Evolutionary conservation across 768 basidiomycete species (phyloP), one percentile per base, ranked within the genome.

Genomic region (Rhizopogon vesiculosus): DNA sequence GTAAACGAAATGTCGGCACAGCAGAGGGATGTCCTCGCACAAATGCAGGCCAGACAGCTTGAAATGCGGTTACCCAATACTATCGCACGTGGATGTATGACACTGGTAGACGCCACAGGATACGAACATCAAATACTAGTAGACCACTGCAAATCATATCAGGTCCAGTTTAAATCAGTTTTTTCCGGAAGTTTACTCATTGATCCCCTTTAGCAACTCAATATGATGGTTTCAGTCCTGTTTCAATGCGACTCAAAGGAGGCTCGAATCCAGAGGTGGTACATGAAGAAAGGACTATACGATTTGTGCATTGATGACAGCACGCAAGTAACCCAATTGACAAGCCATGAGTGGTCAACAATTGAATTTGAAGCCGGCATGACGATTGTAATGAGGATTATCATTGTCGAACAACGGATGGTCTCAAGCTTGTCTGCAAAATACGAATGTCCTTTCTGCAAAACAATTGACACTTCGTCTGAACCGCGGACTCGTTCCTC

Each of bases 221-320:
- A 61, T 33, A 54, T 39, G n/a, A 51, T 59, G 56, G 43, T 69
- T 2, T 45, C 39, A 31, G 42, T 62, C 6, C 58, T 62, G 19
- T 29, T 69, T 40, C 40, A 44, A 55, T 31, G 42, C 50, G 59
- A 53, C 59, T 59, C 62, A 2, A 56, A 44, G 7, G 65, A 66
- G 22, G 62, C 65, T 0, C 55, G 58, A 42, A 55, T 66, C n/a
- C 65, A 66, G 54, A 59, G 42, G 43, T 64, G 58, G 7, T 66
- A 64, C 39, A 29, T 69, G 13, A 65, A 66, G 15, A 59, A 54
- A 0, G 65, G 62, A 12, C 42, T 62, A 2, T 66, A 69, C 12
- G 65, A 66, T 45, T 38, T 66, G 1, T 64, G 59, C 5, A 66
- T 66, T 45, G 66, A 66, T 45, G 55, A 59, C 39, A 65, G 65